Evolutionary conservation across 2,329 filamentous ascomycete genomes (phyloP), one percentile per base, ranked within the genome.

Genomic region (Dothidotthia symphoricarpi): DNA sequence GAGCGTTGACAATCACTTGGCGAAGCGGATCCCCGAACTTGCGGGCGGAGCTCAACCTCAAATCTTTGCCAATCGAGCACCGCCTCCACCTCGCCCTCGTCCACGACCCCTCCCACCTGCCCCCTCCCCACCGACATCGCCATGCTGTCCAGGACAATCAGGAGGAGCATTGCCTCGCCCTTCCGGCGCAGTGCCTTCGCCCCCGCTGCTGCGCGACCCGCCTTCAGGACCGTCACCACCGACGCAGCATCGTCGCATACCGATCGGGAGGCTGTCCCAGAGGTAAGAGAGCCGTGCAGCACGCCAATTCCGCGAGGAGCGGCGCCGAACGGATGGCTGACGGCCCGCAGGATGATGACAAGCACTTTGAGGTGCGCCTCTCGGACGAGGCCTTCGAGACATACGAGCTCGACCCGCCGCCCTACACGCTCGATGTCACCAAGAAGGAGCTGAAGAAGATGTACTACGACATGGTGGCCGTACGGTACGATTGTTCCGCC

Each of bases 371-470:
- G 64, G 82, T 98, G 69, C 85, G 82, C 65, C 85, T 98, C 69
- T 95, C 88, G 69, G 88, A 96, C 70, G 91, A 97, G 85, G 91
- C 88, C 76, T 98, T 97, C 76, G 93, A 98, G 81, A 96, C 93
- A 42, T 98, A 97, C 76, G 89, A 96, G 78, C 82, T 98, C 68
- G 93, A 98, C 75, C 90, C 91, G 59, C 93, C 93, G 53, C 77
- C 88, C 42, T 96, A 96, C 79, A 90, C 87, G 49, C 75, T 98
- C 59, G 78, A 94, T 63, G 87, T 89, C 51, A 97, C 91, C 65
- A 98, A 98, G 84, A 89, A 87, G 75, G 87, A 97, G 76, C 77
- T 98, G 69, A 97, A 95, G 83, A 80, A 94, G 78, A 97, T 97
- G 84, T 98, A 98, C 81, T 85, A 85, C 71, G 88, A 97, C 71